phyloP scores from a whole-genome alignment of 352 stramenopile species.

The Blastocystis hominis region DNA sequence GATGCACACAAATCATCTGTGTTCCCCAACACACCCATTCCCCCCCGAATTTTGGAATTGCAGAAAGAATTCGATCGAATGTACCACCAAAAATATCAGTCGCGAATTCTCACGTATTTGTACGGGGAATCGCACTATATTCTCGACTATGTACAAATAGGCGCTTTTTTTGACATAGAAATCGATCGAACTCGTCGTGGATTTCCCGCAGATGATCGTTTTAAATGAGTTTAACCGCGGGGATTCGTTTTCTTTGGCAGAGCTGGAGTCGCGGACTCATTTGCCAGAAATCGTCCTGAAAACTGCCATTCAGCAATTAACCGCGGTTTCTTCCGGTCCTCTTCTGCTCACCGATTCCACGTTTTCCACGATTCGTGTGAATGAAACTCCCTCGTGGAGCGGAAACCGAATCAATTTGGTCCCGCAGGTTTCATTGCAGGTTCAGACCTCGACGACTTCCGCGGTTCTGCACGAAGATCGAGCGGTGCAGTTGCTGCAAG shows the following conservation, averaged over 20 bases:
- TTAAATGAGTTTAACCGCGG: not conserved
- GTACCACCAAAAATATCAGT: not conserved
- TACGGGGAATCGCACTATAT: not conserved
- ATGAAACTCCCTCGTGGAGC: not conserved
- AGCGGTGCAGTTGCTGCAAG: not conserved
- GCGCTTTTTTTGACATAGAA: not conserved
- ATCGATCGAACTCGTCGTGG: not conserved
- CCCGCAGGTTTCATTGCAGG: not conserved
- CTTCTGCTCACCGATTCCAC: not conserved
- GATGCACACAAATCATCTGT: not conserved
- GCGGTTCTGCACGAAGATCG: not conserved
- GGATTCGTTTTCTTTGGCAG: not conserved
- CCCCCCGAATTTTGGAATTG: not conserved
- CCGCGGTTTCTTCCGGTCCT: not conserved
- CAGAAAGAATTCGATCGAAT: not conserved
- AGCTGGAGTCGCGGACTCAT: not conserved
- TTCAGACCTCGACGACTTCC: not conserved
- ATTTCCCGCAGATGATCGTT: not conserved
- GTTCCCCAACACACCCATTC: not conserved
- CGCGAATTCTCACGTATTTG: not conserved
- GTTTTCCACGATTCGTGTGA: not conserved
- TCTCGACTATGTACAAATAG: not conserved
- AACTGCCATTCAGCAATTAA: not conserved
- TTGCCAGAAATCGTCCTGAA: not conserved
- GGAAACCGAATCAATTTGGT: not conserved